These are phyloP conservation scores for Termitomyces titanicus DNA, from an alignment of 768 basidiomycete genomes.

Conservation along the genomic window DNA sequence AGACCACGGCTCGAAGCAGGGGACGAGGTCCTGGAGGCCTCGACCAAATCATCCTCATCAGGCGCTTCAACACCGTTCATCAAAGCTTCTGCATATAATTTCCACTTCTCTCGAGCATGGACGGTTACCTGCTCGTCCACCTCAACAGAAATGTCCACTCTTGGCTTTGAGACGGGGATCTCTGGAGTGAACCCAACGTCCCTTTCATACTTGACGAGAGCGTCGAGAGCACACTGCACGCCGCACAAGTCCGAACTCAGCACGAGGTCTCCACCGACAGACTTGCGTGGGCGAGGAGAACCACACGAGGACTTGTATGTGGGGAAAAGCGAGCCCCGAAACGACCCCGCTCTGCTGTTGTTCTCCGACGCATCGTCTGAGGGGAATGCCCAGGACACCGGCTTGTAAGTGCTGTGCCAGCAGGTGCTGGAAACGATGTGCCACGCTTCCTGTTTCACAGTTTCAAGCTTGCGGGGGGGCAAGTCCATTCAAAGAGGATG, in stretches of 20 bases:
- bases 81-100: conserved; percentile 36
- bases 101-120: conserved; percentile 37
- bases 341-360: conserved; percentile 26
- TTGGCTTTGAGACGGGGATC: neutral
- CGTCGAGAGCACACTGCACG: conserved; percentile 33
- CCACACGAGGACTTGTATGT: conserved; percentile 6
- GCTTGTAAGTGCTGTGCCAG: conserved; percentile 37
- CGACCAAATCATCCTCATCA: conserved; percentile 13
- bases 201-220: conserved; percentile 34
- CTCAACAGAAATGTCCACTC: conserved; percentile 15
- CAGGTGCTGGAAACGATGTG: conserved; percentile 33
- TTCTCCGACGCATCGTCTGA: conserved; percentile 16
- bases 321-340: conserved; percentile 31
- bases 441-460: conserved; percentile 33
- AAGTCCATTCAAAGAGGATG: conserved; percentile 24
- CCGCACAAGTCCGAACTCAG: conserved; percentile 40
- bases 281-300: conserved; percentile 8
- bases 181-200: conserved; percentile 38
- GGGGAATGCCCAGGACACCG: conserved; percentile 38
- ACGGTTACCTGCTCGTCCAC: conserved; percentile 32
- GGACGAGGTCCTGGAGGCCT: conserved; percentile 15
- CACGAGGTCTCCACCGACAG: conserved; percentile 14
- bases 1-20: conserved; percentile 19
- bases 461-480: conserved; percentile 15
- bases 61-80: conserved; percentile 19